Evolutionary conservation across 352 stramenopile species (phyloP).

Genomic region (Globisporangium okanoganense): DNA sequence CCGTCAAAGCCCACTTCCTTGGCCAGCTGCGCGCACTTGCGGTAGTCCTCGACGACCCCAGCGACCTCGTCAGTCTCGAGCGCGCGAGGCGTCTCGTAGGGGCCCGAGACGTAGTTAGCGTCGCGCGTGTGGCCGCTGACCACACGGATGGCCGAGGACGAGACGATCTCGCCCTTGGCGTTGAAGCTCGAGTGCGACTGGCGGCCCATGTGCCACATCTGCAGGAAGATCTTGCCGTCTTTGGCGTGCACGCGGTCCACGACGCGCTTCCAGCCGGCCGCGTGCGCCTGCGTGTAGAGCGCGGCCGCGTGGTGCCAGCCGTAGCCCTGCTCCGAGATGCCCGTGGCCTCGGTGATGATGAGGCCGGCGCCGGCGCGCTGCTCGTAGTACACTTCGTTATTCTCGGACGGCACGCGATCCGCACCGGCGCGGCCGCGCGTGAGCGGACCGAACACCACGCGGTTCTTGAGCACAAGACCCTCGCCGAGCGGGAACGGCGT

Average conservation of each 20-base stretch:
- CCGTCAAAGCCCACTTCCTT: constrained; percentile 83
- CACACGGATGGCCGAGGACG: constrained; percentile 23
- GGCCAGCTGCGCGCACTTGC: constrained; percentile 36
- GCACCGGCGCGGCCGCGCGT: constrained; percentile 33
- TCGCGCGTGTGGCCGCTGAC: background rate
- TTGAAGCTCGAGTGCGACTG: constrained; percentile 52
- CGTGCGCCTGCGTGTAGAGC: constrained; percentile 28
- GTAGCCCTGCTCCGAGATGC: constrained; percentile 32
- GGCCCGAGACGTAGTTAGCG: background rate
- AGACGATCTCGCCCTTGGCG: constrained; percentile 41
- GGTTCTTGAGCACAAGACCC: constrained; percentile 45
- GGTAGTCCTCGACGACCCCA: constrained; percentile 55
- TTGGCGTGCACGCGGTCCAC: constrained; percentile 74
- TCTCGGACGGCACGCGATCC: constrained; percentile 31
- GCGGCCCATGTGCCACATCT: constrained; percentile 83
- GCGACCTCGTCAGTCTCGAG: constrained; percentile 53
- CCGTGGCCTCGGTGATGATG: constrained; percentile 59
- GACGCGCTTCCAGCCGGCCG: constrained; percentile 46
- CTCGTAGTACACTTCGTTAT: constrained; percentile 58
- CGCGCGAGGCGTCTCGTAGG: constrained; percentile 1
- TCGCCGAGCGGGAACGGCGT: constrained; percentile 24
- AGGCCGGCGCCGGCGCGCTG: constrained; percentile 53
- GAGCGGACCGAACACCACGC: constrained; percentile 47
- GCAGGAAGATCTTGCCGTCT: constrained; percentile 66
- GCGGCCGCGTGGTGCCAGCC: background rate